Evolutionary conservation across 352 stramenopile genomes (phyloP), one percentile per base, ranked within the genome.

Genomic region (Phytophthora hibernalis): DNA sequence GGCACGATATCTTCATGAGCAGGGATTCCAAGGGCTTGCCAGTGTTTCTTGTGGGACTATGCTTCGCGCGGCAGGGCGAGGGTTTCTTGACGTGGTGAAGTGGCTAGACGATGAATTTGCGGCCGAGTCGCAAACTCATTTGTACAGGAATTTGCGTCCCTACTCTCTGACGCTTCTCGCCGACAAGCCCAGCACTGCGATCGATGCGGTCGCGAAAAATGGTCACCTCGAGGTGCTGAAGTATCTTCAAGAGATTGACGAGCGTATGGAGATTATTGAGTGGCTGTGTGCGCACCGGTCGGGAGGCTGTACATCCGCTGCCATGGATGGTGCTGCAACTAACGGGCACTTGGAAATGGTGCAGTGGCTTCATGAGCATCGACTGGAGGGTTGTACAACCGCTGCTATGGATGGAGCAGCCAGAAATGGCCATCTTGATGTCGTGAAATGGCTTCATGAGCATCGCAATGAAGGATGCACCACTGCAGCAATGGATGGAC

Each of bases 41-140:
- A n/a, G n/a, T n/a, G n/a, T n/a, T n/a, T n/a, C n/a, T n/a, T n/a
- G n/a, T n/a, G n/a, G n/a, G n/a, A n/a, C n/a, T n/a, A n/a, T n/a
- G n/a, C n/a, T n/a, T n/a, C n/a, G n/a, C n/a, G n/a, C n/a, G n/a
- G n/a, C n/a, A n/a, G n/a, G n/a, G n/a, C n/a, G n/a, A n/a, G n/a
- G n/a, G n/a, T n/a, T 67, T 53, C 24, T 78, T 35, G 55, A 70
- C 42, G 70, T 72, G n/a, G n/a, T n/a, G n/a, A n/a, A n/a, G n/a
- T n/a, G n/a, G n/a, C n/a, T n/a, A n/a, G n/a, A n/a, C n/a, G n/a
- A n/a, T n/a, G n/a, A n/a, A n/a, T n/a, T n/a, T n/a, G n/a, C n/a
- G 11, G 31, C 22, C 18, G 57, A 69, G 20, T 10, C 53, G 21
- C 38, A 44, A 37, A 54, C 13, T 10, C 21, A 73, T 59, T 53